A percentile compares a stretch with the other conserved stretches of the same genome.
phyloP scores from a whole-genome alignment of 352 stramenopile genomes.

The Globisporangium yorkense region DNA sequence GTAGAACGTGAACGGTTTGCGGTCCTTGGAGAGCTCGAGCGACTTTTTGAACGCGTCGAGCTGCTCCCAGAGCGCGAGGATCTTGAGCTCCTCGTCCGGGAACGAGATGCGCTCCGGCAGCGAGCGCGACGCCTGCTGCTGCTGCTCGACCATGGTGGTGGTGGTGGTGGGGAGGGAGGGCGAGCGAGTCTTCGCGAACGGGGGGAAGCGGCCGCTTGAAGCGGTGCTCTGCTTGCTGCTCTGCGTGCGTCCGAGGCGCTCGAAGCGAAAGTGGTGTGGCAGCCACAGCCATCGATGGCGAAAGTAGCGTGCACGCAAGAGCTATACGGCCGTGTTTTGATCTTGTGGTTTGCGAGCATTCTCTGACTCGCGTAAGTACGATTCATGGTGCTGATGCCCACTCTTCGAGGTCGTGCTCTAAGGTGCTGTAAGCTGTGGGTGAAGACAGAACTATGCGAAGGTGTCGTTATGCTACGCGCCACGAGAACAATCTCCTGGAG shows the following conservation, averaged over 20 bases:
- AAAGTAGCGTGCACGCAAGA: neutral
- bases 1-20: conserved; percentile 99
- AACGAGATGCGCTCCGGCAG: conserved; percentile 87
- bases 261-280: neutral
- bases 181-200: neutral
- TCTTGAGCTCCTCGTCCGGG: conserved; percentile 77
- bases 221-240: neutral
- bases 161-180: neutral
- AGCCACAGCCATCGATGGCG: neutral
- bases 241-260: neutral
- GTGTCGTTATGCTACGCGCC: neutral
- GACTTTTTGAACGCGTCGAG: conserved; percentile 90
- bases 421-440: neutral
- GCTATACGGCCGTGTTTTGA: neutral
- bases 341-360: conserved; percentile 6
- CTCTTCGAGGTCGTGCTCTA: no score
- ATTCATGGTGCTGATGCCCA: neutral
- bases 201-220: no score
- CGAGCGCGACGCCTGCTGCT: conserved; percentile 36
- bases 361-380: conserved; percentile 4
- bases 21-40: conserved; percentile 88
- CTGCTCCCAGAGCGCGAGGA: conserved; percentile 75
- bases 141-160: conserved; percentile 13
- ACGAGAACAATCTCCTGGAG: neutral
- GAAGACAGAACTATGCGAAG: no score